Base-by-base conservation (phyloP, 208 protist species). In the Wallacemonas collosoma region DNA sequence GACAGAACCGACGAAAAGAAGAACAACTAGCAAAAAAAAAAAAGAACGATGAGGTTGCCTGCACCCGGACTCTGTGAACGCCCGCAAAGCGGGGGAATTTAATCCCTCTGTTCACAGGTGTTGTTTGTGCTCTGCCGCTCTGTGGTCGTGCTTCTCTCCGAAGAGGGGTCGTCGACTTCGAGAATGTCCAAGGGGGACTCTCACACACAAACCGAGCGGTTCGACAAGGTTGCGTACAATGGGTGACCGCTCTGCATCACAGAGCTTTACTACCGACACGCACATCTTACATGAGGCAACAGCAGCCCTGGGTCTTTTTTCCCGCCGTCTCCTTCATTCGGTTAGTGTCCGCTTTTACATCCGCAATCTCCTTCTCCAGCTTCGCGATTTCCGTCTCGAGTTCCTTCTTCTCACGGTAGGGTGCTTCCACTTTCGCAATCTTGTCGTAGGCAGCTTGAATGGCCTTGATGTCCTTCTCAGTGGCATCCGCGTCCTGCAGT, bases 291-390 rank as follows among this genome's bases (percentile, higher is more conserved):
- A 95, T 95, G 35, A 81, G 35, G 41, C 53, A 69, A 57, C 90
- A 95, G 47, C 79, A 53, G 53, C 85, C 86, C 50, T 89, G 77
- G 1, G 75, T 11, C 71, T 91, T 85, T 57, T 77, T 79, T 48
- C 82, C 72, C 26, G 89, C 85, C 45, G 89, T 79, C 50, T 90
- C 86, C 1, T 14, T 48, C 62, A 95, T 56, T 1, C 71, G 65
- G 1, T 66, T 54, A 38, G 81, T 88, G 65, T 93, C 85, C 54
- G 73, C 66, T 61, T 93, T 80, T 14, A 74, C 53, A 6, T 81
- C 78, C 4, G 56, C 73, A 67, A 90, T 94, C 63, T 93, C 88
- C 73, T 87, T 83, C 69, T 93, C 79, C 36, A 86, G 64, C 48
- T 71, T 63, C 15, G 68, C 51, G 45, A 88, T 88, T 51, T 91